Percentiles rank a stretch among this genome's conserved stretches.
phyloP scores from a whole-genome alignment of 1,284 basidiomycete species.

The Melanopsichium pennsylvanicum region DNA sequence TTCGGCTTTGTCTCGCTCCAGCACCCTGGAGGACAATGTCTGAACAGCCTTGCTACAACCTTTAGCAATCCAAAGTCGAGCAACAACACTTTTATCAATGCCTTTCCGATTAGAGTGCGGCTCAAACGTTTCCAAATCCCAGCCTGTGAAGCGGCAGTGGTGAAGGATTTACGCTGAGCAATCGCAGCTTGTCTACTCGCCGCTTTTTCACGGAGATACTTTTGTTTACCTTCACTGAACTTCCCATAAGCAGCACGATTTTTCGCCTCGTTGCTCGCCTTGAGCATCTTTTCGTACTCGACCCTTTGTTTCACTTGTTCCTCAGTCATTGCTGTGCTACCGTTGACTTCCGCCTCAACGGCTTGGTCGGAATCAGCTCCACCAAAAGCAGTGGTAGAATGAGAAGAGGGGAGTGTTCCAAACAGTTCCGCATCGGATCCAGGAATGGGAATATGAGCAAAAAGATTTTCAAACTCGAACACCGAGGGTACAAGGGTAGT shows the following conservation, averaged over 20 bases:
- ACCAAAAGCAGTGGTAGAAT: background rate
- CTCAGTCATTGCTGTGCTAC: slow-evolving; percentile 3
- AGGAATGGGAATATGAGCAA: slow-evolving; percentile 53
- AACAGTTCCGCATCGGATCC: slow-evolving; percentile 30
- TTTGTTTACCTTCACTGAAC: slow-evolving; percentile 32
- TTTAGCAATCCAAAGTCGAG: slow-evolving; percentile 14
- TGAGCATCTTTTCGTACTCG: slow-evolving; percentile 37
- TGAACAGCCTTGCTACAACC: slow-evolving; percentile 4
- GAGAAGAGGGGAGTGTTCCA: background rate
- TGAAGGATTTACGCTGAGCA: background rate
- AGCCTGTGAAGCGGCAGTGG: background rate
- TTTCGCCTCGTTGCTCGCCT: slow-evolving; percentile 33
- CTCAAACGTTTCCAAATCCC: background rate
- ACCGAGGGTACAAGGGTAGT: slow-evolving; percentile 33
- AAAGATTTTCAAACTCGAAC: slow-evolving; percentile 50
- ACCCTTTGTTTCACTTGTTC: slow-evolving; percentile 32
- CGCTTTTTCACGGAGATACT: slow-evolving; percentile 17
- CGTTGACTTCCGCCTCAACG: background rate
- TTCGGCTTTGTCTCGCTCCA: background rate
- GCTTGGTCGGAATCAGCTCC: background rate
- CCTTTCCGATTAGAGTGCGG: background rate
- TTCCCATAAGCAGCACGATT: slow-evolving; percentile 56
- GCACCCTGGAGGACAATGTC: slow-evolving; percentile 20
- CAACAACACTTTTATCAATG: slow-evolving; percentile 5
- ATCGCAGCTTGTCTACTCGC: slow-evolving; percentile 8